Conservation (phyloP, 2,329 filamentous ascomycete species). For the Hypoxylon sp. region DNA sequence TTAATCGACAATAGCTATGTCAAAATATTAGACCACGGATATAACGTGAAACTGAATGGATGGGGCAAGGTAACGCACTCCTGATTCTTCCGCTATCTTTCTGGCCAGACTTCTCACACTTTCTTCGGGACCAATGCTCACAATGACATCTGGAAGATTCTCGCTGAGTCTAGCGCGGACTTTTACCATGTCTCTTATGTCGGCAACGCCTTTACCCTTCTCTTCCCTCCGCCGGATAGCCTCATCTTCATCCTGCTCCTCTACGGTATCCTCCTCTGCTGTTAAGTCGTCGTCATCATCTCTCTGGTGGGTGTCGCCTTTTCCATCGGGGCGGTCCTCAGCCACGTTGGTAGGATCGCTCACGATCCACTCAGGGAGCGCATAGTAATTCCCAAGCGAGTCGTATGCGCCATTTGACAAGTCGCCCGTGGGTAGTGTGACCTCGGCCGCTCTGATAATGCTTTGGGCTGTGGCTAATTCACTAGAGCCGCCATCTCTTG, state of each 20-base stretch:
- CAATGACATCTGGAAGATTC: constrained; percentile 67
- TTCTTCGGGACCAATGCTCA: constrained; percentile 67
- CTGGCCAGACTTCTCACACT: constrained; percentile 69
- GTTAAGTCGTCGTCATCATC: constrained; percentile 44
- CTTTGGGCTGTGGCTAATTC: constrained; percentile 75
- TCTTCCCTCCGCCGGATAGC: constrained; percentile 58
- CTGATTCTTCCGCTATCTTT: constrained; percentile 69
- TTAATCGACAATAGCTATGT: constrained; percentile 64
- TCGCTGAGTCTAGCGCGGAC: constrained; percentile 73
- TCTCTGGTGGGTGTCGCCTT: constrained; percentile 30
- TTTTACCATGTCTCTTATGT: constrained; percentile 62
- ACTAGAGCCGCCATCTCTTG: constrained; percentile 46
- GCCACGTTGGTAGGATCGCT: constrained; percentile 70
- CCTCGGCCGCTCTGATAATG: constrained; percentile 79
- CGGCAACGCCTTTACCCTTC: constrained; percentile 66
- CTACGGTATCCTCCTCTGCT: constrained; percentile 40
- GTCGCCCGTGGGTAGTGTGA: constrained; percentile 78
- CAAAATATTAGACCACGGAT: constrained; percentile 6
- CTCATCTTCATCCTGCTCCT: constrained; percentile 48
- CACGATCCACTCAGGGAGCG: constrained; percentile 73
- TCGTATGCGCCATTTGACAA: constrained; percentile 78
- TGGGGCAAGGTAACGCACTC: constrained; percentile 57
- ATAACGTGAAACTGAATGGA: constrained; percentile 3
- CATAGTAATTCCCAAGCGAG: constrained; percentile 73
- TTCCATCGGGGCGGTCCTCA: constrained; percentile 37